Evolutionary conservation across 139 green algal genomes (phyloP).

Genomic region (Microglena sp.): DNA sequence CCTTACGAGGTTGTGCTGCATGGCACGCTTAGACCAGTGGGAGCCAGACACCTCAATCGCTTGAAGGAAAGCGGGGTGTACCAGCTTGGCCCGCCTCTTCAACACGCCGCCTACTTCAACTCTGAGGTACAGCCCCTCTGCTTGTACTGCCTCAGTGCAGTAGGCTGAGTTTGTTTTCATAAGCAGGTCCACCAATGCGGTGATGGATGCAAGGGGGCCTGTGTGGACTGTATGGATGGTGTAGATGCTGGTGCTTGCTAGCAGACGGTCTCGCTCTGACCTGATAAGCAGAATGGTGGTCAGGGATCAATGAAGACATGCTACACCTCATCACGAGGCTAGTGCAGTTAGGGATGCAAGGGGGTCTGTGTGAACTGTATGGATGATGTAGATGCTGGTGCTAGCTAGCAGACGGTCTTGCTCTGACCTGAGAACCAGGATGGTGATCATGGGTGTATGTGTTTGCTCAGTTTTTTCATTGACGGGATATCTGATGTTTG

Average conservation of each 20-base stretch:
- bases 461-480: not conserved
- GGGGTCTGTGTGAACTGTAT: no score
- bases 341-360: no score
- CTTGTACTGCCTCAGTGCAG: slow-evolving; percentile 6
- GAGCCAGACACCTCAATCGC: slow-evolving; percentile 14
- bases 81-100: slow-evolving; percentile 16
- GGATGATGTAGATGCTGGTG: not conserved
- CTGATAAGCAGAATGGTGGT: no score
- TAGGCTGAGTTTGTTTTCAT: not conserved
- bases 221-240: not conserved
- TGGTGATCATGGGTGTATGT: not conserved
- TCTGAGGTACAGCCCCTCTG: slow-evolving; percentile 20
- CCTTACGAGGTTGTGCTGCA: slow-evolving; percentile 9
- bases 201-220: not conserved
- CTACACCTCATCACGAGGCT: no score
- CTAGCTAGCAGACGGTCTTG: not conserved
- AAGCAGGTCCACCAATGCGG: slow-evolving; percentile 2
- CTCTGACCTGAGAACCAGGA: not conserved
- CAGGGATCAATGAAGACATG: no score
- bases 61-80: slow-evolving; percentile 17
- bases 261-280: slow-evolving; percentile 2
- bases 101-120: slow-evolving; percentile 11
- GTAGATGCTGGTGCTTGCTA: not conserved
- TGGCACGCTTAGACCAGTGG: slow-evolving; percentile 11
- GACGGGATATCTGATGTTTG: no score